These are phyloP conservation scores for Plantago coronopus DNA, from an alignment of 305 asterid genomes.

Conservation along the genomic window DNA sequence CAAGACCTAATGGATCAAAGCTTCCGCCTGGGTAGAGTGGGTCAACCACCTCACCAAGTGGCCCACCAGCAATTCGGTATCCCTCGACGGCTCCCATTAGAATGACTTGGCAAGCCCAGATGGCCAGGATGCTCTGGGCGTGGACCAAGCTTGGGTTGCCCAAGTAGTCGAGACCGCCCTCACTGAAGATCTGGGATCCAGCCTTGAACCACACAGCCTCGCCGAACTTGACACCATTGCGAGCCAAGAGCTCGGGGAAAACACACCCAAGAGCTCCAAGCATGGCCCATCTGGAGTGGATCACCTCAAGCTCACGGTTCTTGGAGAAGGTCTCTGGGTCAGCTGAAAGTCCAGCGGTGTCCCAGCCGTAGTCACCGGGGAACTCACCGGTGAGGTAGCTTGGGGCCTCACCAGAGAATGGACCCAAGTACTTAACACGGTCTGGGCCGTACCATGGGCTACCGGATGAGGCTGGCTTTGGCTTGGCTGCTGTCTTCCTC, in stretches of 20 bases:
- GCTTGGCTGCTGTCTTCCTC: slow-evolving; percentile 34
- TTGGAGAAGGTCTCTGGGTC: slow-evolving; percentile 46
- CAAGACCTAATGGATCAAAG: slow-evolving; percentile 51
- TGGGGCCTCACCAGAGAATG: slow-evolving; percentile 49
- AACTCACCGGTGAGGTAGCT: slow-evolving; percentile 43
- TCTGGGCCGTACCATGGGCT: slow-evolving; percentile 59
- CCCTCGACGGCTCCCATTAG: slow-evolving; percentile 55
- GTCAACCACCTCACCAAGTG: slow-evolving; percentile 43
- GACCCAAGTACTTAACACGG: slow-evolving; percentile 45
- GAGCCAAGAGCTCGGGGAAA: slow-evolving; percentile 46
- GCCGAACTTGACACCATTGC: slow-evolving; percentile 46
- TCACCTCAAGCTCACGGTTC: slow-evolving; percentile 47
- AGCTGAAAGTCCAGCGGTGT: slow-evolving; percentile 46
- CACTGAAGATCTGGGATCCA: slow-evolving; percentile 44
- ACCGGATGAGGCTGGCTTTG: slow-evolving; percentile 24
- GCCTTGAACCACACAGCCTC: slow-evolving; percentile 57
- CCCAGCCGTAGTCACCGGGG: slow-evolving; percentile 52
- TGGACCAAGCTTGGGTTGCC: slow-evolving; percentile 51
- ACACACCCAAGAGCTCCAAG: slow-evolving; percentile 46
- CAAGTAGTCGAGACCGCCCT: slow-evolving; percentile 46
- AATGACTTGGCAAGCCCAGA: slow-evolving; percentile 44
- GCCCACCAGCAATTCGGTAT: slow-evolving; percentile 46
- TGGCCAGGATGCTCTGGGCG: slow-evolving; percentile 53
- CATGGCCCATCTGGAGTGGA: slow-evolving; percentile 55
- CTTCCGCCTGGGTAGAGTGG: slow-evolving; percentile 52